Conservation (phyloP, 2,329 filamentous ascomycete genomes). For the Aspergillus puulaauensis region DNA sequence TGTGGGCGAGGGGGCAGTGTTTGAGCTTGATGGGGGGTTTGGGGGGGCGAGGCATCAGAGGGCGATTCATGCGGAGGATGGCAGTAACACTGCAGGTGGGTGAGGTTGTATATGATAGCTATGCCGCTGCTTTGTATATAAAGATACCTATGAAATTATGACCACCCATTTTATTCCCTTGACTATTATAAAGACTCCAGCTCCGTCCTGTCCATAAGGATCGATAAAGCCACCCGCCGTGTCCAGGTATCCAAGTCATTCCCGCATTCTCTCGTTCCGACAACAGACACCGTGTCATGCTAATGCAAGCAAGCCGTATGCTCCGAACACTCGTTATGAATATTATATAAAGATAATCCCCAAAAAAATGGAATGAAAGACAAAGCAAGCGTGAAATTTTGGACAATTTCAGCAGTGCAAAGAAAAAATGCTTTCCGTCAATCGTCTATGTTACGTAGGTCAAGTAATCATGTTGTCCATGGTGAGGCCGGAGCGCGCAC, state of each 20-base stretch:
- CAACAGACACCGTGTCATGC: constrained; percentile 2
- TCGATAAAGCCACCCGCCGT: not conserved
- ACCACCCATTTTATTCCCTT: too few relatives aligned
- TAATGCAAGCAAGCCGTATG: constrained; percentile 1
- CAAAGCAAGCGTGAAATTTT: not conserved
- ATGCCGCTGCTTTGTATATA: too few relatives aligned
- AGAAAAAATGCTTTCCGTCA: not conserved
- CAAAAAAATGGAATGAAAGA: not conserved
- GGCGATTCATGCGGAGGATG: constrained; percentile 14
- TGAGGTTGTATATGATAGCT: not conserved
- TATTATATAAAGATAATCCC: constrained; percentile 1
- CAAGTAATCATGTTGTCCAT: not conserved
- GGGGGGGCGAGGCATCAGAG: constrained; percentile 18
- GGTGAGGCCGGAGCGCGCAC: constrained; percentile 14
- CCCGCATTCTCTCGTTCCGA: constrained; percentile 9
- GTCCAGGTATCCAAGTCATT: constrained; percentile 1
- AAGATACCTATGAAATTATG: too few relatives aligned
- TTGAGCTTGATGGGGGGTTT: constrained; percentile 23
- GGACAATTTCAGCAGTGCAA: not conserved
- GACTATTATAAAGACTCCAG: too few relatives aligned
- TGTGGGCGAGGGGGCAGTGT: constrained; percentile 7
- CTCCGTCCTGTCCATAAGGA: not conserved
- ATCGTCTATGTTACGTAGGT: constrained; percentile 10
- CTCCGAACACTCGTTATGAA: constrained; percentile 1
- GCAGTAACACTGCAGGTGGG: not conserved